These are phyloP conservation scores for Geosmithia flava DNA, from an alignment of 2,329 filamentous ascomycete species.

Conservation along the genomic window DNA sequence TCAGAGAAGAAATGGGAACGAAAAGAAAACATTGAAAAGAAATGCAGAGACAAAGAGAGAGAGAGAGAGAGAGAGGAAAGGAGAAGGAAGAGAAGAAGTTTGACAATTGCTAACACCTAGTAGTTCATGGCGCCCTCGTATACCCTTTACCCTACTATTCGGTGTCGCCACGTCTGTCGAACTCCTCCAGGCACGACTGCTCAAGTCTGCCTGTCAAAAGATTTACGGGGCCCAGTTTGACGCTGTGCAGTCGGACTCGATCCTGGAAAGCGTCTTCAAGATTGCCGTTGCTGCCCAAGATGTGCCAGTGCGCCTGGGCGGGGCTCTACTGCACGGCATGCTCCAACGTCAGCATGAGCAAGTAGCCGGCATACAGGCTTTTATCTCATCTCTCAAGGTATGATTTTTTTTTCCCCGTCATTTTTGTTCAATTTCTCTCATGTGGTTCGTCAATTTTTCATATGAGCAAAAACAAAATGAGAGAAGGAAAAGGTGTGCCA, in stretches of 20 bases:
- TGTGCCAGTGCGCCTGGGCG: slow-evolving; percentile 49
- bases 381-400: slow-evolving; percentile 59
- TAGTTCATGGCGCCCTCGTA: slow-evolving; percentile 56
- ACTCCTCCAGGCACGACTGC: slow-evolving; percentile 61
- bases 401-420: no score
- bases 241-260: slow-evolving; percentile 58
- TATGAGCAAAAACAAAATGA: neutral
- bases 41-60: neutral
- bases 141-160: slow-evolving; percentile 66
- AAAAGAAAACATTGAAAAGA: neutral
- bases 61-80: no score
- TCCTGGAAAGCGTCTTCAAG: slow-evolving; percentile 61
- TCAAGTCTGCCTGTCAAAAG: slow-evolving; percentile 54
- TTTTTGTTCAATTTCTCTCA: no score
- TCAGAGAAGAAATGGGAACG: neutral
- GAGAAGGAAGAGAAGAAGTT: no score
- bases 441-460: no score
- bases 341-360: slow-evolving; percentile 66
- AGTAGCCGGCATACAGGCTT: slow-evolving; percentile 61
- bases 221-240: slow-evolving; percentile 65
- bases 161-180: slow-evolving; percentile 75
- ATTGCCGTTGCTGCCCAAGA: slow-evolving; percentile 47
- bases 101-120: neutral
- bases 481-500: neutral
- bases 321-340: slow-evolving; percentile 47